Evolutionary conservation across 2,329 filamentous ascomycete genomes (phyloP).

Genomic region (Fusarium subtropicale): DNA sequence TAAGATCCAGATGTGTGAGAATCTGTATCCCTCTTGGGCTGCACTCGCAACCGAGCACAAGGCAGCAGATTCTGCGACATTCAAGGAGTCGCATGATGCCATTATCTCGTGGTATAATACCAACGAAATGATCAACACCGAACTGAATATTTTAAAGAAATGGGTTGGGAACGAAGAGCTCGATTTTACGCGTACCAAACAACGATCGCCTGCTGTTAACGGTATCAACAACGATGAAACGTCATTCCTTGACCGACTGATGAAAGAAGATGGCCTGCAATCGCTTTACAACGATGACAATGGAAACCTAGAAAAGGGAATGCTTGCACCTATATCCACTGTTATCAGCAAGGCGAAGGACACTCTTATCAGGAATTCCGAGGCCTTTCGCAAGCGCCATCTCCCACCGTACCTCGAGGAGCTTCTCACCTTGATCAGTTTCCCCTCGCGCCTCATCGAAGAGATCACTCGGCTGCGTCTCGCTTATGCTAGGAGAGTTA

Average conservation of each 20-base stretch:
- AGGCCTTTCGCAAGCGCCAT: constrained; percentile 87
- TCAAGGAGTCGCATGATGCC: constrained; percentile 85
- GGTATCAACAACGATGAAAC: constrained; percentile 86
- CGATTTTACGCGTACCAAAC: constrained; percentile 83
- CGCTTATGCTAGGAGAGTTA: constrained; percentile 93
- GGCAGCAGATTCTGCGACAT: constrained; percentile 79
- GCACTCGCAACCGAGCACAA: constrained; percentile 81
- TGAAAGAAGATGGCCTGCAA: constrained; percentile 95
- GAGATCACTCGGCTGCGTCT: constrained; percentile 95
- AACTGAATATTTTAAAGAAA: constrained; percentile 88
- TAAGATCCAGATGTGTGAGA: constrained; percentile 91
- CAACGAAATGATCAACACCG: constrained; percentile 93
- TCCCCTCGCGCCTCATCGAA: constrained; percentile 93
- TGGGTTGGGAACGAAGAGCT: constrained; percentile 98
- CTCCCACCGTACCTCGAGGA: constrained; percentile 97
- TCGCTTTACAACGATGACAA: constrained; percentile 83
- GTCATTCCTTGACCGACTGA: constrained; percentile 91
- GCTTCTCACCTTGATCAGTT: constrained; percentile 94
- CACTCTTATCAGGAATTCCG: constrained; percentile 87
- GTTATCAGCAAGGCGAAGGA: constrained; percentile 95
- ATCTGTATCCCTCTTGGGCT: constrained; percentile 83
- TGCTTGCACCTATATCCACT: constrained; percentile 83
- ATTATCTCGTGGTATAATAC: constrained; percentile 98
- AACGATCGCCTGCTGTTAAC: constrained; percentile 71
- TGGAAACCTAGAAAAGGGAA: constrained; percentile 69